Base-by-base conservation (phyloP, 2,329 filamentous ascomycete genomes). In the Hysterium pulicare region DNA sequence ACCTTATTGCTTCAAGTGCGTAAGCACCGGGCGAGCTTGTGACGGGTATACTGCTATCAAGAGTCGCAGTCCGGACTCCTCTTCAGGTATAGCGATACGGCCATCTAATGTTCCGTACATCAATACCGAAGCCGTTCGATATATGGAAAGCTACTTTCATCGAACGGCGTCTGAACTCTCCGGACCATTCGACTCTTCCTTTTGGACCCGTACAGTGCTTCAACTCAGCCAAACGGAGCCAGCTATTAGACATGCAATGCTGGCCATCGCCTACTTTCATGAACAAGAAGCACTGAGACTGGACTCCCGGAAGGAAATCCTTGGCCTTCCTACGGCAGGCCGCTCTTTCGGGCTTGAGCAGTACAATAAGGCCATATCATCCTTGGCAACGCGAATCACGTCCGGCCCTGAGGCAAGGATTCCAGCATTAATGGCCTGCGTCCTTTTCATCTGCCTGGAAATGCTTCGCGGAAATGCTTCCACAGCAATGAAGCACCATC, bases 361-460 rank as follows among this genome's bases (percentile, higher is more conserved):
- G 36, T 66, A 70, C 31, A 66, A 57, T 39, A 61, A 63, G 33
- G 62, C 67, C 10, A 69, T 69, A 11, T 16, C 34, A 38, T 39
- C 45, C 19, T 40, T 57, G 23, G 45, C 70, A 5, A 55, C 54
- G 15, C 42, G 23, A 8, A 52, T 50, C n/a, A 52, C 54, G 15
- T 53, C 44, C 28, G 33, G 50, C 5, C 56, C 58, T 2, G 28
- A 60, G 0, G 57, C 59, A 8, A 56, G 66, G 21, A 13, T 37
- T 28, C 28, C 31, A 6, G 53, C 61, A 5, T 51, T 71, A 26
- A 64, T 69, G 33, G 57, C 61, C 1, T 70, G 67, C 34, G 51
- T 69, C 42, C 31, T 69, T 1, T 70, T 71, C 44, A 51, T 67
- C 7, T 60, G 54, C 26, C 43, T 70, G 30, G 69, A 71, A 37